Evolutionary conservation across 495 filamentous ascomycete species (phyloP), one percentile per base, ranked within the genome.

Genomic region (Hypoxylon subgilvum): DNA sequence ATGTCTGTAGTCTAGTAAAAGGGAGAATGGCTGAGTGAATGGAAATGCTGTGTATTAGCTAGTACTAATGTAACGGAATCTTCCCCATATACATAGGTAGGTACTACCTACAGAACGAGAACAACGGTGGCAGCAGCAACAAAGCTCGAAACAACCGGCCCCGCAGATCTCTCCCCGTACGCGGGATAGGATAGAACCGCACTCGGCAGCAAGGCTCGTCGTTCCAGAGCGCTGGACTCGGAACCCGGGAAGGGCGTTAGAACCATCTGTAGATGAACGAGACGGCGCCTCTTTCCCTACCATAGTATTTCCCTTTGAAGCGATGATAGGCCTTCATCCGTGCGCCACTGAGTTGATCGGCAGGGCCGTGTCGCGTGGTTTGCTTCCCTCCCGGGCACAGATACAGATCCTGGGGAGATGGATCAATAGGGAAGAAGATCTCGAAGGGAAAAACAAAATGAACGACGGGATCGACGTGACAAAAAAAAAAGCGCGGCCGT

Each of bases 241-340:
- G 49, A 44, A 49, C 12, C 21, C 48, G 60, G 60, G 30, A 58
- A 44, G n/a, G 8, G 25, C 17, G 25, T 42, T 35, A n/a, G 34
- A 47, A 44, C 39, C 21, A 45, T 36, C 25, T 35, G 31, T 43
- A 56, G 25, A 53, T 18, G 36, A 51, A 34, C 36, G 32, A 46
- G 40, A 46, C 18, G 17, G 40, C 49, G 25, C 12, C 23, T 32
- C 46, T 31, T 6, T 25, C 38, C n/a, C n/a, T n/a, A n/a, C n/a
- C n/a, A n/a, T n/a, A n/a, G n/a, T n/a, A 36, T 38, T 61, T 50
- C 61, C 61, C 28, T 51, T 52, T 65, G 50, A 60, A 59, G 61
- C 55, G 31, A 51, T 60, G 61, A 65, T 65, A 56, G 40, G 27
- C 60, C 46, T 49, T 12, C 31, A 34, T 12, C n/a, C 3, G 3